Percentiles rank a stretch among this genome's conserved stretches.
These are phyloP conservation scores for Lactifluus piperatus DNA, from an alignment of 768 basidiomycete species.

Conservation along the genomic window DNA sequence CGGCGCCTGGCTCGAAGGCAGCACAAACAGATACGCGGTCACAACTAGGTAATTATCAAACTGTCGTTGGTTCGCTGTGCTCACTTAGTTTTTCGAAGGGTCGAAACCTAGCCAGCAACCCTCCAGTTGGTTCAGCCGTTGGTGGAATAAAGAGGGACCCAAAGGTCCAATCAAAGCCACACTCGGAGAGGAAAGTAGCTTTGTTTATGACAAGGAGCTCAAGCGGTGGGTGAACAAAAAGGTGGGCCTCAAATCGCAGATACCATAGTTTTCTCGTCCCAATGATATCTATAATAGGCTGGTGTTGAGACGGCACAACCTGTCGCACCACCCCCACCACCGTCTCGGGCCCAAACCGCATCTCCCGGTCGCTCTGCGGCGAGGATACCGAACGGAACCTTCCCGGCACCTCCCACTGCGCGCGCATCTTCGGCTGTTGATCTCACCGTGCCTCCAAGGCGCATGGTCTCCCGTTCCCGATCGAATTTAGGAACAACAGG, in stretches of 20 bases:
- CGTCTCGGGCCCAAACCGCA: slow-evolving; percentile 76
- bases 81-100: slow-evolving; percentile 1
- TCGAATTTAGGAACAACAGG: slow-evolving; percentile 54
- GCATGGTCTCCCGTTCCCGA: slow-evolving; percentile 46
- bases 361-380: slow-evolving; percentile 56
- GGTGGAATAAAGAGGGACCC: slow-evolving; percentile 62
- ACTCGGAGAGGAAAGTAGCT: slow-evolving; percentile 82
- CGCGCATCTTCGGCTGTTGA: slow-evolving; percentile 62
- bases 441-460: slow-evolving; percentile 41
- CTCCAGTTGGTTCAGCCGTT: slow-evolving; percentile 73
- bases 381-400: slow-evolving; percentile 29
- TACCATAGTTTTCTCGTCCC: background rate
- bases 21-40: slow-evolving; percentile 21
- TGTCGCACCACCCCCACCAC: slow-evolving; percentile 59
- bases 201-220: slow-evolving; percentile 91
- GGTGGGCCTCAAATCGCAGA: slow-evolving; percentile 34
- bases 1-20: slow-evolving; percentile 14
- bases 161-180: slow-evolving; percentile 82
- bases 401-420: slow-evolving; percentile 34
- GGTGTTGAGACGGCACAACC: slow-evolving; percentile 46
- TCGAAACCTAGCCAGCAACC: slow-evolving; percentile 23
- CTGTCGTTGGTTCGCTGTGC: background rate
- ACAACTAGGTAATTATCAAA: slow-evolving; percentile 26
- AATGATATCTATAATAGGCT: slow-evolving; percentile 37
- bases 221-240: slow-evolving; percentile 97